Evolutionary conservation across 345 rosid species (phyloP), one percentile per base, ranked within the genome.

Genomic region (Populus euphratica): DNA sequence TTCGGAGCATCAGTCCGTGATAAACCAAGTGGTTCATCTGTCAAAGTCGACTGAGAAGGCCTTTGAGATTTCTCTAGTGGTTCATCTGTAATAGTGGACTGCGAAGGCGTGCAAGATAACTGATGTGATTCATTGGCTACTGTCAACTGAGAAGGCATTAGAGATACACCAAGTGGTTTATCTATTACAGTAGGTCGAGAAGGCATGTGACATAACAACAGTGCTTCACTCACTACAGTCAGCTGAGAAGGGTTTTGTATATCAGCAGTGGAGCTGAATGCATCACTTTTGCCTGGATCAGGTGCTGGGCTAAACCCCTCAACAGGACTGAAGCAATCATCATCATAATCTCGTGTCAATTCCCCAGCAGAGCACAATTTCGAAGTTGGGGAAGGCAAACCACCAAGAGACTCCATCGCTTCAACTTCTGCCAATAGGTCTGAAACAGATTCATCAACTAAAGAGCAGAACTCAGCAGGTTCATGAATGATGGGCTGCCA

Each of bases 341-440:
- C 83, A 73, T 90, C 94, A 68, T 93, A 83, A 80, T 86, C 90
- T 70, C 82, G 91, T 21, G 85, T 78, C 85, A 92, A 83, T 54
- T 87, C 93, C 13, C 72, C 74, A 50, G 70, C 82, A 44, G 85
- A 80, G 70, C 81, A 88, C 77, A 91, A 76, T 73, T 80, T 88
- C 5, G 94, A 91, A 79, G 98, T 91, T 25, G 97, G 93, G 36
- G 98, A 92, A 75, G 93, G 87, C 76, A 93, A 85, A 68, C 91
- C 90, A 80, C 86, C 83, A 52, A 90, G 89, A 69, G 94, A 89
- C 81, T 93, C 98, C 98, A 93, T 93, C 25, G 99, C 99, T 89
- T 96, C 99, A 76, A 93, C 97, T 84, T 93, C 98, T n/a, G 99
- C 99, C 87, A 96, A 84, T 52, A 96, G 92, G 84, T 96, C 99